These are phyloP conservation scores for Ampelomyces quisqualis DNA, from an alignment of 2,329 filamentous ascomycete species.

Conservation along the genomic window DNA sequence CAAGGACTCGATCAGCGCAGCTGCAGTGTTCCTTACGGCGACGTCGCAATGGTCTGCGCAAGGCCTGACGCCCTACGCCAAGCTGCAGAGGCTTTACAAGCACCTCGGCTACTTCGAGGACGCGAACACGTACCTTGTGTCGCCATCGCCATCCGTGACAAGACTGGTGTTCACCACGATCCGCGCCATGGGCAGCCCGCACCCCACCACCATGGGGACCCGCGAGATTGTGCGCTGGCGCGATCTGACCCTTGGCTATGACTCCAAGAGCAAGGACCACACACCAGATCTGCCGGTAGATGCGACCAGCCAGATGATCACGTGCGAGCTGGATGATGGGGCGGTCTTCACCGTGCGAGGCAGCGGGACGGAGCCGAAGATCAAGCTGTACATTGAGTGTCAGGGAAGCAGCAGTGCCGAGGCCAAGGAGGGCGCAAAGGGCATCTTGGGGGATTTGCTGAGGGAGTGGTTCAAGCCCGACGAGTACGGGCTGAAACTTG, in stretches of 20 bases:
- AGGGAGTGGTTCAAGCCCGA: constrained; percentile 53
- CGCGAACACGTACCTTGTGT: constrained; percentile 64
- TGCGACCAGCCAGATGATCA: constrained; percentile 63
- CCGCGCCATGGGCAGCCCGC: constrained; percentile 47
- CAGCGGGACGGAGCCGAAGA: constrained; percentile 67
- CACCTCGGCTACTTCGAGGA: constrained; percentile 63
- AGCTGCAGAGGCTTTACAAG: constrained; percentile 59
- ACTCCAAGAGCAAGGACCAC: constrained; percentile 56
- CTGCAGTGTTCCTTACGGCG: constrained; percentile 60
- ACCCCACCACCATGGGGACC: constrained; percentile 51
- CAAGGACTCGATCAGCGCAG: constrained; percentile 64
- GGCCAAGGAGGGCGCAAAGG: constrained; percentile 49
- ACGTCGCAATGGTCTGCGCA: constrained; percentile 54
- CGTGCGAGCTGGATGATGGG: constrained; percentile 57
- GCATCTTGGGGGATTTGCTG: constrained; percentile 50
- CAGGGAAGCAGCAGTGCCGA: constrained; percentile 44
- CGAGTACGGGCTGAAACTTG: constrained; percentile 38
- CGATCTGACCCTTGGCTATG: constrained; percentile 62
- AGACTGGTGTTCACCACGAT: constrained; percentile 58
- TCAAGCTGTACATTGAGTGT: constrained; percentile 60
- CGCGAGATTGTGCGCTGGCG: constrained; percentile 60
- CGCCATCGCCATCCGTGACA: constrained; percentile 56
- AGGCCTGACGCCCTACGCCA: constrained; percentile 58
- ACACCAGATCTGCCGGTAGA: constrained; percentile 59
- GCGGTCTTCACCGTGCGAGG: constrained; percentile 62